Base-by-base conservation (phyloP, 352 stramenopile species). In the Phytophthora citrophthora region DNA sequence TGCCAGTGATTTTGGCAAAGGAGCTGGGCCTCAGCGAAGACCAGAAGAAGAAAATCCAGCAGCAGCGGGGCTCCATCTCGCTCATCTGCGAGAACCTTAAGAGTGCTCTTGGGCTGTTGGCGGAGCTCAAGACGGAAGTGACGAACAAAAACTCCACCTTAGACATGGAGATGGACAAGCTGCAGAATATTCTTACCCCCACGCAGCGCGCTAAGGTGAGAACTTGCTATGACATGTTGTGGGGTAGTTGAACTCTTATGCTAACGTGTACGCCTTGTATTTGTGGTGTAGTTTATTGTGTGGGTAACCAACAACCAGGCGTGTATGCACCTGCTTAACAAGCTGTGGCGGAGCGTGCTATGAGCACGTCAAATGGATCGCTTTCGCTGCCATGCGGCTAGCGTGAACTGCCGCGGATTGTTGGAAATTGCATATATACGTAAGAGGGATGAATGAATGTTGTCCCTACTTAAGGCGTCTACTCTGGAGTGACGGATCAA, bases 281-380 rank as follows among this genome's bases (percentile, higher is more conserved):
- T 44, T 69, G 46, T 50, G 43, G 29, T 70, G 29, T 56, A 94
- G 77, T 98, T 98, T 74, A 96, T 98, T 46, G 89, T 98, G 24
- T 98, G 94, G 94, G 91, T 98, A 53, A 97, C 90, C 47, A 97
- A 98, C 74, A 98, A 98, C 68, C 89, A 93, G 54, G 94, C 94
- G 39, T 97, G 89, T 62, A 98, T 98, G 90, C 90, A 98, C 67
- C 86, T 98, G 77, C 81, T 98, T n/a, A 97, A 98, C 82, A 97
- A 98, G 77, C 76, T 98, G 53, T 98, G 94, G 94, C 93, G 84
- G 59, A 95, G 82, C 72, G 86, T 95, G 46, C 86, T 95, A 81
- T 95, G 85, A 86, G 40, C 27, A 48, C 38, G 38, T 45, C 12
- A 26, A 59, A 31, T 23, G 18, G 23, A 41, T 38, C 29, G 52